Evolutionary conservation across 257 asterid genomes (phyloP), one percentile per base, ranked within the genome.

Genomic region (Solanum sejunctum): DNA sequence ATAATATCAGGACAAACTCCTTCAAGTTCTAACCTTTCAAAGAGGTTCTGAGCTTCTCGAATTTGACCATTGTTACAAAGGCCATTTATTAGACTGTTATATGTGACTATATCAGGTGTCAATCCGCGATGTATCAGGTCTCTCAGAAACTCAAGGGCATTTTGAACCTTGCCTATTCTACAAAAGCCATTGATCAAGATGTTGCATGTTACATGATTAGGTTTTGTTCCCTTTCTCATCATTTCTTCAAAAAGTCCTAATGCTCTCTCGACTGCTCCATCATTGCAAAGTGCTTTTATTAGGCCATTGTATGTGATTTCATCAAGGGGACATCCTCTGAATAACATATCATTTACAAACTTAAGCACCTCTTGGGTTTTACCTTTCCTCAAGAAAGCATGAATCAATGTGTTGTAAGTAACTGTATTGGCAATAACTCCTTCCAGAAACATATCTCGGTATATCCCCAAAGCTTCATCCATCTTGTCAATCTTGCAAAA

Each of bases 361-460:
- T 88, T 91, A 41, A 94, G 88, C 18, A 96, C 99, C 85, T 93
- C 91, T 61, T 90, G 92, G 43, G 85, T 88, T 26, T 89, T 92
- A 83, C 91, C 86, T 85, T 80, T 90, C 85, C 89, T 90, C 85
- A 94, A 63, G 84, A 91, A 92, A 70, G 93, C 93, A 80, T 49
- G 97, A 88, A 95, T 95, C 88, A 94, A 84, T 0, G 95, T 95
- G 88, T 95, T 95, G 89, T 92, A 95, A 36, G 98, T 95, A 11
- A 95, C 92, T 10, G 92, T 91, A 87, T 94, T 94, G 47, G 97
- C 98, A 89, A 95, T 94, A 23, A 92, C 93, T 80, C 99, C 98
- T 58, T 92, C 96, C 84, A 86, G 88, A 87, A 90, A 94, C 96
- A 95, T 94, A 86, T 94, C 93, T 45, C 88, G 89, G 75, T 92